Evolutionary conservation across 257 asterid genomes (phyloP), one percentile per base, ranked within the genome.

Genomic region (Mitragyna speciosa): DNA sequence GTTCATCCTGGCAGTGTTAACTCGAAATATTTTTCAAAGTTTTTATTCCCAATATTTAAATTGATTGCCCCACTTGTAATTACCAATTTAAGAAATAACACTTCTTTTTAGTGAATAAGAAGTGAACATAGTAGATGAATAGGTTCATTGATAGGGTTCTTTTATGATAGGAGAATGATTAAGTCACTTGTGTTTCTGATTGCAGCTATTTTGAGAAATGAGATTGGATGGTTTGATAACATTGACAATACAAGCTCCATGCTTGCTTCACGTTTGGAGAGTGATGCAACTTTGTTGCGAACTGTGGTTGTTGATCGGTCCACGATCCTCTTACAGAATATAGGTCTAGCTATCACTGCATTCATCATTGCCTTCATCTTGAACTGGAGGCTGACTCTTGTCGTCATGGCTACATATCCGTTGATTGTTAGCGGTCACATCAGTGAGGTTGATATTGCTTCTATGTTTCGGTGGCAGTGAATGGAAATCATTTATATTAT

Each of bases 331-430:
- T 70, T 95, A 61, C 99, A 95, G 83, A 95, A 95, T 81, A 87
- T 92, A 2, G 99, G 99, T 30, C 78, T 95, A 79, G 80, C 91
- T 41, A 91, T 87, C 79, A 91, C 98, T 74, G 93, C 99, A 15
- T 95, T 95, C 82, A 70, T 95, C 76, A 91, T 95, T 28, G 93
- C 98, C 78, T 93, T 93, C 91, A 91, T 91, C 90, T 85, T 95
- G 89, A 95, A 95, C 91, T 95, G 99, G 99, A 89, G 99, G 76
- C 98, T 95, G 71, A 86, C 98, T 26, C 98, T 96, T 24, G 94
- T 96, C 7, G 97, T 96, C 87, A 86, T 96, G 59, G 97, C 99
- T 63, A 89, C 92, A 69, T 96, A 92, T 85, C 99, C 99, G 0
- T 83, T 96, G 31, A 86, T 91, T 9, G 92, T 96, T 71, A 92